Evolutionary conservation across 2,329 filamentous ascomycete genomes (phyloP).

Genomic region (Juglanconis oblonga): DNA sequence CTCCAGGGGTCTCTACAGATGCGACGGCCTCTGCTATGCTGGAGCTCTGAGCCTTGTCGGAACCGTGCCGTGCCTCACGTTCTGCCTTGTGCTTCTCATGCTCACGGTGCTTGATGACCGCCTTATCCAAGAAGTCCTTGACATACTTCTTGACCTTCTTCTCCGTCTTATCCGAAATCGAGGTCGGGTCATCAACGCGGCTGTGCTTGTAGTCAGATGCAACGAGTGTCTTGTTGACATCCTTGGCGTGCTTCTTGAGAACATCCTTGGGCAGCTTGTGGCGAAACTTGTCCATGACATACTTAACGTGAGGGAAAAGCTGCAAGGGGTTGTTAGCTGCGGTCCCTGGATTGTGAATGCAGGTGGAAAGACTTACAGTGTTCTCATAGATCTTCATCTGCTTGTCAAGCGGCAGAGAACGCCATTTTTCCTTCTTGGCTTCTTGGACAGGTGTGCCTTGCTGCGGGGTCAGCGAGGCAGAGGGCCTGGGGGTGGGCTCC

Average conservation of each 20-base stretch:
- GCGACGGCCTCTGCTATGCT: slow-evolving; percentile 15
- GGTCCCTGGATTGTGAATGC: neutral
- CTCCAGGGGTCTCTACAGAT: slow-evolving; percentile 25
- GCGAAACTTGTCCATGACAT: slow-evolving; percentile 82
- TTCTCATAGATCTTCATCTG: slow-evolving; percentile 95
- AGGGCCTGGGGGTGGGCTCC: slow-evolving; percentile 52
- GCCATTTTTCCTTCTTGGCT: slow-evolving; percentile 69
- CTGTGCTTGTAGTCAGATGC: slow-evolving; percentile 88
- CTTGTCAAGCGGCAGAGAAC: slow-evolving; percentile 70
- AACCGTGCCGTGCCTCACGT: slow-evolving; percentile 26
- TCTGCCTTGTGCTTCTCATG: slow-evolving; percentile 64
- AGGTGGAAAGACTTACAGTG: slow-evolving; percentile 59
- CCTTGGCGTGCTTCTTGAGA: slow-evolving; percentile 59
- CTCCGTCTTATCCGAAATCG: slow-evolving; percentile 71
- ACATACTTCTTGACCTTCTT: slow-evolving; percentile 82
- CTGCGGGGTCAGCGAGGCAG: slow-evolving; percentile 63
- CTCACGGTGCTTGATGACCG: slow-evolving; percentile 69
- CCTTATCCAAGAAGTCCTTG: slow-evolving; percentile 83
- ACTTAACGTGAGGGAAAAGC: slow-evolving; percentile 82
- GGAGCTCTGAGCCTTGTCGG: slow-evolving; percentile 21
- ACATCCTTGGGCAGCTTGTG: slow-evolving; percentile 82
- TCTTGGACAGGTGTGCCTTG: slow-evolving; percentile 53
- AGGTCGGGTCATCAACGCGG: slow-evolving; percentile 77
- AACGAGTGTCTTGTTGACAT: slow-evolving; percentile 83
- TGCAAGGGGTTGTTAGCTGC: slow-evolving; percentile 31